phyloP scores from a whole-genome alignment of 495 filamentous ascomycete genomes.

The Hypoxylon fragiforme region DNA sequence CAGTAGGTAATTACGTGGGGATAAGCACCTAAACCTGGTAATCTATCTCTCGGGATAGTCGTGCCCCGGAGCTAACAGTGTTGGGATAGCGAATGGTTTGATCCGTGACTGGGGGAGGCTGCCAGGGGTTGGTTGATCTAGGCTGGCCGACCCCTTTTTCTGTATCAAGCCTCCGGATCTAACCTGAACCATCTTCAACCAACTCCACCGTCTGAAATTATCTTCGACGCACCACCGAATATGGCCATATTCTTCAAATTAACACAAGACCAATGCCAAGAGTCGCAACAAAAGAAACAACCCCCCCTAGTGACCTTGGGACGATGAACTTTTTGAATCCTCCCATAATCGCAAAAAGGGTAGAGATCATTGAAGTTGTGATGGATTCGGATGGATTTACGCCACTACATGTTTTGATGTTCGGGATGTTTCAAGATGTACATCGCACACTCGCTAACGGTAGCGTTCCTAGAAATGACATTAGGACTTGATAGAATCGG shows the following conservation, averaged over 20 bases:
- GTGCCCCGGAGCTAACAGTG: too few relatives aligned
- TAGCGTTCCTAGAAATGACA: background rate
- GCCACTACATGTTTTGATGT: slow-evolving; percentile 3
- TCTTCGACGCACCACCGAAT: background rate
- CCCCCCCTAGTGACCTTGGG: background rate
- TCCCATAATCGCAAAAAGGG: background rate
- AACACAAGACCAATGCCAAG: slow-evolving; percentile 9
- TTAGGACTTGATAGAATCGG: background rate
- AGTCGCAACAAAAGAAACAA: background rate
- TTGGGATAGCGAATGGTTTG: too few relatives aligned
- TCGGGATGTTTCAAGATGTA: slow-evolving; percentile 3
- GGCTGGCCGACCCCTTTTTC: too few relatives aligned
- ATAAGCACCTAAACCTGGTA: too few relatives aligned
- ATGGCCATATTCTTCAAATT: slow-evolving; percentile 8
- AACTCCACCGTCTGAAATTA: background rate
- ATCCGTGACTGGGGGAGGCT: background rate
- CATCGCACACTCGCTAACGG: background rate
- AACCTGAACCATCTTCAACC: background rate
- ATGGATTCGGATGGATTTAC: too few relatives aligned
- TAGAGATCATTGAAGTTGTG: slow-evolving; percentile 13
- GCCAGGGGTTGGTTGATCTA: background rate
- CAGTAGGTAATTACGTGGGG: too few relatives aligned
- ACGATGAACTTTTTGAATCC: slow-evolving; percentile 1
- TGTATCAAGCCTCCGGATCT: background rate
- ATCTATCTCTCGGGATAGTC: background rate